Base-by-base conservation (phyloP, 2,329 filamentous ascomycete species). In the Verticillium nubilum region DNA sequence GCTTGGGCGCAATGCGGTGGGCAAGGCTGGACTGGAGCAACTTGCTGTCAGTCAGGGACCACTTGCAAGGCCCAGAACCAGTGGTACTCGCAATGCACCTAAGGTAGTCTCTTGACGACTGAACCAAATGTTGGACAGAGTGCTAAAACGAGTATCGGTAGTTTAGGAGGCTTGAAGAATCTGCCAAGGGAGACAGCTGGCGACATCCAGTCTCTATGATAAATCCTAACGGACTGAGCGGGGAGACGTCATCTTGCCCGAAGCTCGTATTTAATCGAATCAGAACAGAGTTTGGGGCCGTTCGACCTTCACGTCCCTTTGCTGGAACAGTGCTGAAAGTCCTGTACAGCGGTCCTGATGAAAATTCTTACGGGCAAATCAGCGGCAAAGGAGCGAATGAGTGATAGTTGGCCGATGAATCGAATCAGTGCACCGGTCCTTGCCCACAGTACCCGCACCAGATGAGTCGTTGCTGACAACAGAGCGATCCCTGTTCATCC, bases 61-160 rank as follows among this genome's bases (percentile, higher is more conserved):
- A 58, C 54, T 1, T 65, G 62, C 54, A 52, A 55, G n/a, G 62
- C 54, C 2, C 61, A 63, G 26, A 65, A 62, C 29, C 47, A 59
- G 31, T 64, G 80, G 69, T 87, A 87, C 67, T 86, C 78, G 79
- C 83, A 86, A 62, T 86, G 62, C 82, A 50, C 42, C 25, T 50
- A 10, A 50, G n/a, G 15, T 37, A 37, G 29, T 12, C 5, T 31
- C 29, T 31, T 31, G 12, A 31, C 5, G 12, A 5, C 29, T 5
- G 29, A 5, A 31, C 12, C 29, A 12, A 12, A 37, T 17, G 33
- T 35, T 35, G n/a, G 2, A 17, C 12, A 17, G 5, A 3, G 10
- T 15, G 31, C 31, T 15, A 33, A n/a, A n/a, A n/a, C n/a, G n/a
- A n/a, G n/a, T n/a, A n/a, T n/a, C n/a, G n/a, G n/a, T n/a, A n/a